Conservation (phyloP, 192 early-diverging fungal species). For the Rhizoclosmatium sp. region DNA sequence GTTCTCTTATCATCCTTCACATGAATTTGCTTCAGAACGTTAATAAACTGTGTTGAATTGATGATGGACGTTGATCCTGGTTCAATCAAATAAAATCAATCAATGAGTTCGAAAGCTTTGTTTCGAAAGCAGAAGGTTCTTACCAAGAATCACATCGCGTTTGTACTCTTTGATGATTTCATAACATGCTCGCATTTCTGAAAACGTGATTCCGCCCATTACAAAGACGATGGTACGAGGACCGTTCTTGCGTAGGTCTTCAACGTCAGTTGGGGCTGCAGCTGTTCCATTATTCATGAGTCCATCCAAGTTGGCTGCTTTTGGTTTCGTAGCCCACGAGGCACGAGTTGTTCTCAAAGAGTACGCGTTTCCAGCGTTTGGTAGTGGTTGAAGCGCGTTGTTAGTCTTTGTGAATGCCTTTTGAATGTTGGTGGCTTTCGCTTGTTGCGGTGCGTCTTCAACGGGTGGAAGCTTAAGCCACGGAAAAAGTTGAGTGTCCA, state of each 20-base stretch:
- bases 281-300: not conserved
- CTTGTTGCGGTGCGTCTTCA: conserved; percentile 47
- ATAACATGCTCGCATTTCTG: conserved; percentile 77
- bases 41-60: conserved; percentile 72
- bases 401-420: conserved; percentile 34
- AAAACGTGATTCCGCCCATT: conserved; percentile 80
- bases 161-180: conserved; percentile 68
- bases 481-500: conserved; percentile 72
- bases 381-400: conserved; percentile 35
- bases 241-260: conserved; percentile 59
- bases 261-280: conserved; percentile 18
- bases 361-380: conserved; percentile 46
- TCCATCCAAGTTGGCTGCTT: not conserved
- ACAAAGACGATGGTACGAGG: conserved; percentile 78
- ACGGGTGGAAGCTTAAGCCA: conserved; percentile 64
- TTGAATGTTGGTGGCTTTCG: conserved; percentile 36
- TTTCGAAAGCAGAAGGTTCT: conserved; percentile 2
- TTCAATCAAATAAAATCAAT: not conserved
- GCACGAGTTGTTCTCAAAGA: conserved; percentile 61
- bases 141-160: conserved; percentile 78
- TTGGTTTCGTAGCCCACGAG: conserved; percentile 50
- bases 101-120: not conserved
- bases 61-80: conserved; percentile 78
- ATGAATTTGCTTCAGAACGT: conserved; percentile 69
- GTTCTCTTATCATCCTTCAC: conserved; percentile 48